These are phyloP conservation scores for Brassica rapa DNA, from an alignment of 345 rosid genomes.

Conservation along the genomic window DNA sequence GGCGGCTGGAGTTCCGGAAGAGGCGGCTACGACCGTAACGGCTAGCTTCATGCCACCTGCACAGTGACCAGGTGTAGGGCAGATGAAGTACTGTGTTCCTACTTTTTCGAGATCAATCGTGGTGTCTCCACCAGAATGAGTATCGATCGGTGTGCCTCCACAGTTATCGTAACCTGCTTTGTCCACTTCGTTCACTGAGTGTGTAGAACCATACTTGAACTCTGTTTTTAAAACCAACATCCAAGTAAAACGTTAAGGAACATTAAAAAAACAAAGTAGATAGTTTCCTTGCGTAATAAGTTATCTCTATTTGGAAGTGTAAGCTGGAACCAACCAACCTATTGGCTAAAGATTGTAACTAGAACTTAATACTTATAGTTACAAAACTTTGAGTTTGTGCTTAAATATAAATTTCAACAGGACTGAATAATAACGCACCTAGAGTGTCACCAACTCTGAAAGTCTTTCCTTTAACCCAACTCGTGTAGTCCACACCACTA, in stretches of 20 bases:
- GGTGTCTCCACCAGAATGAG: conserved; percentile 13
- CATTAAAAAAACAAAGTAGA: background rate
- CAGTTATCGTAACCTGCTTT: conserved; percentile 38
- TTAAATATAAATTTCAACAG: background rate
- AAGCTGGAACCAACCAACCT: background rate
- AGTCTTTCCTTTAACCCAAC: conserved; percentile 37
- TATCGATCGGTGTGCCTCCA: background rate
- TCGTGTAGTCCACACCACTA: conserved; percentile 25
- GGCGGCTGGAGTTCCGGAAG: conserved; percentile 15
- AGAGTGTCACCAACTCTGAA: conserved; percentile 44
- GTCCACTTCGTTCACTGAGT: conserved; percentile 33
- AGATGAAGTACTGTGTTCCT: conserved; percentile 22
- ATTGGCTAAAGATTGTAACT: background rate
- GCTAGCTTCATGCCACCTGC: conserved; percentile 28
- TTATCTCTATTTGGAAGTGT: background rate
- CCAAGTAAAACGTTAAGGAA: background rate
- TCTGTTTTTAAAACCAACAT: conserved; percentile 14
- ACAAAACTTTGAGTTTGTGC: background rate
- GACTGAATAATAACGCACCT: conserved; percentile 21
- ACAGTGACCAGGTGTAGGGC: conserved; percentile 35
- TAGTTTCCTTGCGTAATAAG: background rate
- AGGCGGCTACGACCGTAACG: conserved; percentile 31
- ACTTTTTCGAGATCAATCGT: background rate
- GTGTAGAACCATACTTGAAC: conserved; percentile 27
- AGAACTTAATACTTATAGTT: background rate